phyloP scores from a whole-genome alignment of 2,329 filamentous ascomycete species.

The Hyphodiscus sp. region DNA sequence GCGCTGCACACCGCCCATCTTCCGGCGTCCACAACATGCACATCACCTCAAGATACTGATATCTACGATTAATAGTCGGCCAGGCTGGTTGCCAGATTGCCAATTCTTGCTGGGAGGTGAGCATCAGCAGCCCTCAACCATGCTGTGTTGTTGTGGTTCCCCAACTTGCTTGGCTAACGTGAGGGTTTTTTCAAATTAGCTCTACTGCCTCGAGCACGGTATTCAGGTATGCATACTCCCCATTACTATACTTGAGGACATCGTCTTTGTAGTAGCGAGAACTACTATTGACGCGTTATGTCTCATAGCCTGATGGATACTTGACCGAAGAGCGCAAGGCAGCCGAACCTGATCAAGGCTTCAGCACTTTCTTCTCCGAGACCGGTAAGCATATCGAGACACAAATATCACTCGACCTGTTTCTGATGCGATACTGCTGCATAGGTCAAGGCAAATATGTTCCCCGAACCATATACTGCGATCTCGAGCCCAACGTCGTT shows the following conservation, averaged over 20 bases:
- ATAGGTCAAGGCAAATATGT: conserved; percentile 97
- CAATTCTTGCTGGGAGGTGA: conserved; percentile 99
- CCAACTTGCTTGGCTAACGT: conserved; percentile 19
- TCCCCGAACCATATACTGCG: conserved; percentile 94
- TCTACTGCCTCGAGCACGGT: conserved; percentile 99
- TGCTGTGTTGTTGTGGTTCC: conserved; percentile 3
- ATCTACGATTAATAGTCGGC: conserved; percentile 62
- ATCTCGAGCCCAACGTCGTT: conserved; percentile 99
- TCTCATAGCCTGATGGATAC: conserved; percentile 84
- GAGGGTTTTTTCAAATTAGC: conserved; percentile 49
- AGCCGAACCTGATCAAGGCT: conserved; percentile 88
- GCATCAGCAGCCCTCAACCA: conserved; percentile 35
- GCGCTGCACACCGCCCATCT: conserved; percentile 35
- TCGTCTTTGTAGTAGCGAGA: conserved; percentile 1
- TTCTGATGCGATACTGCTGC: conserved; percentile 23
- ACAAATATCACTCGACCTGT: conserved; percentile 12
- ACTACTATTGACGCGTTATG: conserved; percentile 29
- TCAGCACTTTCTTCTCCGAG: conserved; percentile 99
- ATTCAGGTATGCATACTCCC: conserved; percentile 72
- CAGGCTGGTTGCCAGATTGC: conserved; percentile 99
- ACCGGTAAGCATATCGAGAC: conserved; percentile 61
- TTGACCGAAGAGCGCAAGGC: conserved; percentile 97
- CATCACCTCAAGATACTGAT: conserved; percentile 18
- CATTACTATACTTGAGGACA: not conserved
- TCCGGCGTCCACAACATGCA: conserved; percentile 16